These are phyloP conservation scores for Microthlaspi erraticum DNA, from an alignment of 345 rosid genomes.

Conservation along the genomic window DNA sequence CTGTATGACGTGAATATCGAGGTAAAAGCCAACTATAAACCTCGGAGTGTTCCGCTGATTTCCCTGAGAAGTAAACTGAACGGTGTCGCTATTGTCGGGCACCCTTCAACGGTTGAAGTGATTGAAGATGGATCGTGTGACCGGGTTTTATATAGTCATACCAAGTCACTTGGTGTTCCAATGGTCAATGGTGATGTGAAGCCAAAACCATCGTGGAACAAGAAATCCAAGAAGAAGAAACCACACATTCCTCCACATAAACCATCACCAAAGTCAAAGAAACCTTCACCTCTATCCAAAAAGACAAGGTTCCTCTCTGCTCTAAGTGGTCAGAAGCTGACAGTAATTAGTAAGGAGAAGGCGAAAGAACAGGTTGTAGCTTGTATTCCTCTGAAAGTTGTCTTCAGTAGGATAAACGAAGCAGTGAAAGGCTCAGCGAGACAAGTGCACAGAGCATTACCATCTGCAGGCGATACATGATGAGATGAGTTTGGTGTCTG, in stretches of 20 bases:
- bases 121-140: conserved; percentile 53
- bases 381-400: conserved; percentile 84
- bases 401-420: conserved; percentile 89
- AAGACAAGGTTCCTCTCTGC: conserved; percentile 86
- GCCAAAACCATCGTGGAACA: conserved; percentile 36
- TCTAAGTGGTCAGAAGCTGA: conserved; percentile 60
- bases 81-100: conserved; percentile 85
- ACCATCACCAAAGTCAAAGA: conserved; percentile 51
- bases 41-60: conserved; percentile 80
- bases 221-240: conserved; percentile 38
- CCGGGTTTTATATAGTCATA: conserved; percentile 38
- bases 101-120: conserved; percentile 72
- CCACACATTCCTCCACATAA: conserved; percentile 31
- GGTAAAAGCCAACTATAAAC: conserved; percentile 69
- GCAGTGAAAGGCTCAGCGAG: conserved; percentile 77
- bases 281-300: conserved; percentile 58
- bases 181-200: conserved; percentile 31
- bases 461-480: conserved; percentile 37
- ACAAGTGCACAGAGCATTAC: conserved; percentile 45
- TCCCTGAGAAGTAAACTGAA: conserved; percentile 86
- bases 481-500: conserved; percentile 30
- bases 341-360: conserved; percentile 54
- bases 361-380: conserved; percentile 61
- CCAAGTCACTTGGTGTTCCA: conserved; percentile 39
- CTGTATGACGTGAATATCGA: conserved; percentile 74